Percentiles rank a stretch among this genome's conserved stretches.
Conservation (phyloP, 345 rosid genomes). For the Tarenaya hassleriana region DNA sequence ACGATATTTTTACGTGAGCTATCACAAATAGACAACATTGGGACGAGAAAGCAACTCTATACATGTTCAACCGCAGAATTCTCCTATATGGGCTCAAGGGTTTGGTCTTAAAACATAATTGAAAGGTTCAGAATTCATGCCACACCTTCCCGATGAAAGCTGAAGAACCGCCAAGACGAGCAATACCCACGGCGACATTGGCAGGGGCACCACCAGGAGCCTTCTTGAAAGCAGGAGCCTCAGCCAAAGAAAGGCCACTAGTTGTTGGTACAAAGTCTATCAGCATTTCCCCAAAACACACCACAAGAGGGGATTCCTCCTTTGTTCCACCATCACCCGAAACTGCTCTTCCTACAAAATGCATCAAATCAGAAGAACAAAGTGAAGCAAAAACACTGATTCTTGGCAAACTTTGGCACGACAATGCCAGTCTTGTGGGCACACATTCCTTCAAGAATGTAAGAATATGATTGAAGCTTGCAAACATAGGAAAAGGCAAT, state of each 20-base stretch:
- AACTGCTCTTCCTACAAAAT: conserved; percentile 46
- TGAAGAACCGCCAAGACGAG: conserved; percentile 90
- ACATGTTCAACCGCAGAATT: too few species aligned
- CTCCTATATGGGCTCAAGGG: too few species aligned
- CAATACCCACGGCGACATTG: conserved; percentile 87
- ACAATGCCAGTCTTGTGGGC: too few species aligned
- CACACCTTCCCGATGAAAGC: conserved; percentile 90
- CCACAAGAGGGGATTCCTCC: conserved; percentile 61
- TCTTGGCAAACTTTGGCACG: background rate
- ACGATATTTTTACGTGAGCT: background rate
- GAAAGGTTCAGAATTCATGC: background rate
- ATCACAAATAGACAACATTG: background rate
- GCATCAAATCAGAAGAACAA: background rate
- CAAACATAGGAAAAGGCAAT: too few species aligned
- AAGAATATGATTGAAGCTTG: too few species aligned
- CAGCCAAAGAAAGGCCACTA: conserved; percentile 77
- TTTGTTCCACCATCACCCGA: conserved; percentile 35
- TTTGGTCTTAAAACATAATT: background rate
- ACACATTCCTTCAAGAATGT: too few species aligned
- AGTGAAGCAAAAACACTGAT: background rate
- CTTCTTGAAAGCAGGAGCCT: conserved; percentile 83
- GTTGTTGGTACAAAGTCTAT: conserved; percentile 90
- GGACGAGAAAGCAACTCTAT: too few species aligned
- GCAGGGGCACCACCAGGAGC: conserved; percentile 99
- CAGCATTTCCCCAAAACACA: conserved; percentile 94